Percentiles rank a stretch among this genome's conserved stretches.
Conservation (phyloP, 257 asterid species). For the Solanum tacnaense region DNA sequence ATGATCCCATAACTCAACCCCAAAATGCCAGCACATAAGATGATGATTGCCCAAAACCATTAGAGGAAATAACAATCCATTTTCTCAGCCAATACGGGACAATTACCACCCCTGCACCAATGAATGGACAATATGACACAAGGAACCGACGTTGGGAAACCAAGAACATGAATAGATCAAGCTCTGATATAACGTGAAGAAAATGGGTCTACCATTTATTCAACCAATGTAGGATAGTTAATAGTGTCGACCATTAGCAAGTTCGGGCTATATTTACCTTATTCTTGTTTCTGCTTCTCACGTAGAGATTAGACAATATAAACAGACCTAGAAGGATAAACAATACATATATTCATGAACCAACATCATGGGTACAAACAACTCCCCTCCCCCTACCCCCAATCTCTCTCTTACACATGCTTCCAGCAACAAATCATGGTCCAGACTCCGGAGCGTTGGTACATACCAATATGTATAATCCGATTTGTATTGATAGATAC, state of each 20-base stretch:
- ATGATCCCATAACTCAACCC: neutral
- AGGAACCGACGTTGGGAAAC: neutral
- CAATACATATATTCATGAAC: too few relatives aligned
- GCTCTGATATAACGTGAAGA: neutral
- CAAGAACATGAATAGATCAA: neutral
- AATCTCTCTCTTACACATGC: neutral
- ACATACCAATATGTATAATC: too few relatives aligned
- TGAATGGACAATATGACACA: neutral
- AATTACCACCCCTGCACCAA: neutral
- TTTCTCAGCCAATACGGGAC: neutral
- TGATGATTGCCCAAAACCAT: too few relatives aligned
- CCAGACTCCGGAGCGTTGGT: neutral
- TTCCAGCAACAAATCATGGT: neutral
- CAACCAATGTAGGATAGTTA: too few relatives aligned
- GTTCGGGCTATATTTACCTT: too few relatives aligned
- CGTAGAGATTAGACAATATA: too few relatives aligned
- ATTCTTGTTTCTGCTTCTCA: too few relatives aligned
- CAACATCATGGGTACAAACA: neutral
- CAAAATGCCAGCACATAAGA: neutral
- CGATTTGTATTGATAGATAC: neutral
- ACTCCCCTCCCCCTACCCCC: neutral
- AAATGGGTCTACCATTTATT: neutral
- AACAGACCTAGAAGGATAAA: too few relatives aligned
- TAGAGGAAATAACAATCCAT: neutral
- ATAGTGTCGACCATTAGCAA: too few relatives aligned